Percentiles rank a stretch among this genome's conserved stretches.
phyloP scores from a whole-genome alignment of 2,329 filamentous ascomycete species.

The Arthrobotrys pseudoclavata region DNA sequence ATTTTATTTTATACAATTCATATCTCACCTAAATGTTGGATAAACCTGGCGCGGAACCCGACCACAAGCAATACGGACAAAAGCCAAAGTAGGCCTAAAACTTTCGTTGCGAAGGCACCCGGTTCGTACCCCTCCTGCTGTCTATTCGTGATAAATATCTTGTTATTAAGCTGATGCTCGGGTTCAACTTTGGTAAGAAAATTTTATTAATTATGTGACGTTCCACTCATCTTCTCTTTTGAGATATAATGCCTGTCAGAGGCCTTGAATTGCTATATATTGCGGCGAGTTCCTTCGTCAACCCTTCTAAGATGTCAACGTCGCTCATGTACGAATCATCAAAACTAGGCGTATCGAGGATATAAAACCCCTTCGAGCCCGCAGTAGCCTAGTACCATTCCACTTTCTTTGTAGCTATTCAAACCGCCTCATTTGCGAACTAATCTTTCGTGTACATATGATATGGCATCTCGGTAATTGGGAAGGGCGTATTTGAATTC shows the following conservation, averaged over 20 bases:
- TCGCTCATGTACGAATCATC: slow-evolving; percentile 61
- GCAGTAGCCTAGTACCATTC: slow-evolving; percentile 47
- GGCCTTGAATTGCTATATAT: slow-evolving; percentile 42
- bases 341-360: slow-evolving; percentile 61
- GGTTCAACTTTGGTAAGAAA: not conserved
- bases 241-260: slow-evolving; percentile 52
- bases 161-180: no score
- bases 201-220: slow-evolving; percentile 16
- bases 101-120: not conserved
- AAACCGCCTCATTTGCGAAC: slow-evolving; percentile 6
- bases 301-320: slow-evolving; percentile 58
- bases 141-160: slow-evolving; percentile 16
- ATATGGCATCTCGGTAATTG: slow-evolving; percentile 4
- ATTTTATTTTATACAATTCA: not conserved
- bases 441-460: slow-evolving; percentile 11
- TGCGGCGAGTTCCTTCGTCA: slow-evolving; percentile 41
- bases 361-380: slow-evolving; percentile 45
- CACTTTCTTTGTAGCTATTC: slow-evolving; percentile 54
- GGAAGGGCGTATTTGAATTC: slow-evolving; percentile 47
- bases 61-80: not conserved
- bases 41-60: not conserved
- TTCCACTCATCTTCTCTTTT: slow-evolving; percentile 57
- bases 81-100: not conserved
- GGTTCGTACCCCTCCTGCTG: not conserved
- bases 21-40: no score